Evolutionary conservation across 805 yeast genomes (phyloP).

Genomic region (Lipomyces yamadae): DNA sequence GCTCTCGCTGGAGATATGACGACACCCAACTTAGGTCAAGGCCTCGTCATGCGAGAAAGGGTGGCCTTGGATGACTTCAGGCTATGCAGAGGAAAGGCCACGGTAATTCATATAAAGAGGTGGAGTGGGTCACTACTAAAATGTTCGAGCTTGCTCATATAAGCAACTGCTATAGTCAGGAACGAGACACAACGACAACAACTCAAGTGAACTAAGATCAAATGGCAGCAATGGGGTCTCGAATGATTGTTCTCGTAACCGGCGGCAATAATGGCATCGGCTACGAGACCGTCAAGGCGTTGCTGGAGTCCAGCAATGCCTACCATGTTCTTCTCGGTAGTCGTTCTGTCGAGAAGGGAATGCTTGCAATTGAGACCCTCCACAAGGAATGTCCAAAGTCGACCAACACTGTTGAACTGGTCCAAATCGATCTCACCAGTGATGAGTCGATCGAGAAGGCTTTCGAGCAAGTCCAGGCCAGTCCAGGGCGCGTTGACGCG

Average conservation of each 20-base stretch:
- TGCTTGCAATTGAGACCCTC: constrained; percentile 8
- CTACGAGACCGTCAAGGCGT: constrained; percentile 7
- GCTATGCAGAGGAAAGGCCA: background rate
- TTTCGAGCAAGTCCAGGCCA: constrained; percentile 6
- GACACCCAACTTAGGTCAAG: background rate
- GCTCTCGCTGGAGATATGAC: background rate
- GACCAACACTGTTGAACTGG: constrained; percentile 8
- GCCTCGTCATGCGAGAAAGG: background rate
- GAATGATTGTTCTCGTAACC: constrained; percentile 6
- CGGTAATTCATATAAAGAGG: constrained; percentile 7
- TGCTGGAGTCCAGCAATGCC: constrained; percentile 6
- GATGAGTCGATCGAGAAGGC: constrained; percentile 9
- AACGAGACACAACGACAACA: background rate
- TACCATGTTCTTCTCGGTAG: constrained; percentile 2
- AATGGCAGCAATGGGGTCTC: constrained; percentile 5
- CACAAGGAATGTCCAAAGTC: constrained; percentile 11
- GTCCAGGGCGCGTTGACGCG: constrained; percentile 4
- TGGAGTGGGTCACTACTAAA: constrained; percentile 3
- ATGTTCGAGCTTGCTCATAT: background rate
- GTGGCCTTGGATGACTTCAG: background rate
- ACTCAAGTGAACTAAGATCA: constrained; percentile 7
- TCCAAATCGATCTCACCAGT: constrained; percentile 6
- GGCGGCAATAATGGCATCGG: constrained; percentile 12
- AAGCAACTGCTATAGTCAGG: background rate
- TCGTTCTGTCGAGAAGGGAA: constrained; percentile 5